A percentile compares a stretch with the other conserved stretches of the same genome.
Evolutionary conservation across 2,329 filamentous ascomycete genomes (phyloP).

Genomic region (Xylaria sp.): DNA sequence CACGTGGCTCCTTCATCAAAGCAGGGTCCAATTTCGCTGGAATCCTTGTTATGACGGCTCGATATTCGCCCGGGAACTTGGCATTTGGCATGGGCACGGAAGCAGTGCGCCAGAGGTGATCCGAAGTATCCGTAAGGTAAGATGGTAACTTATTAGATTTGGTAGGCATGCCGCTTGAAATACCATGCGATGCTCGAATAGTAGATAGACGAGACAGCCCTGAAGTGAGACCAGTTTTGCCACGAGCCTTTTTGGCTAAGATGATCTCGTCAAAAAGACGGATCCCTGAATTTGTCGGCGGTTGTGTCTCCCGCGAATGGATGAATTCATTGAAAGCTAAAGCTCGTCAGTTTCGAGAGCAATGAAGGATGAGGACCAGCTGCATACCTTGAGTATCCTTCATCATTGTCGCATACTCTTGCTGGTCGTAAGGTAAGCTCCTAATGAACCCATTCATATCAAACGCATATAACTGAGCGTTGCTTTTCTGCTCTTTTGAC

Average conservation of each 20-base stretch:
- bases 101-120: slow-evolving; percentile 82
- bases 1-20: slow-evolving; percentile 90
- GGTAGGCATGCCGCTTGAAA: slow-evolving; percentile 55
- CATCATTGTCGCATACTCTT: slow-evolving; percentile 72
- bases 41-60: slow-evolving; percentile 69
- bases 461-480: slow-evolving; percentile 71
- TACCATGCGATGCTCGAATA: slow-evolving; percentile 66
- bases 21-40: slow-evolving; percentile 86
- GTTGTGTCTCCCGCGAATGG: slow-evolving; percentile 78
- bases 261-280: slow-evolving; percentile 88
- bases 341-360: slow-evolving; percentile 40
- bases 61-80: slow-evolving; percentile 72
- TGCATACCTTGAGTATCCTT: slow-evolving; percentile 72
- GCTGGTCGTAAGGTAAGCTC: slow-evolving; percentile 73
- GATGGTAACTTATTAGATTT: slow-evolving; percentile 59
- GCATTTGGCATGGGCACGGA: slow-evolving; percentile 70
- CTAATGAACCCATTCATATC: slow-evolving; percentile 74
- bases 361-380: not conserved
- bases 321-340: slow-evolving; percentile 84
- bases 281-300: slow-evolving; percentile 71
- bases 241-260: slow-evolving; percentile 77
- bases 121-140: slow-evolving; percentile 77
- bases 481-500: slow-evolving; percentile 68
- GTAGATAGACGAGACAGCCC: slow-evolving; percentile 72
- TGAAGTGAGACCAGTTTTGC: slow-evolving; percentile 72